Conservation (phyloP, 2,329 filamentous ascomycete species). For the Ophiosphaerella korrae region DNA sequence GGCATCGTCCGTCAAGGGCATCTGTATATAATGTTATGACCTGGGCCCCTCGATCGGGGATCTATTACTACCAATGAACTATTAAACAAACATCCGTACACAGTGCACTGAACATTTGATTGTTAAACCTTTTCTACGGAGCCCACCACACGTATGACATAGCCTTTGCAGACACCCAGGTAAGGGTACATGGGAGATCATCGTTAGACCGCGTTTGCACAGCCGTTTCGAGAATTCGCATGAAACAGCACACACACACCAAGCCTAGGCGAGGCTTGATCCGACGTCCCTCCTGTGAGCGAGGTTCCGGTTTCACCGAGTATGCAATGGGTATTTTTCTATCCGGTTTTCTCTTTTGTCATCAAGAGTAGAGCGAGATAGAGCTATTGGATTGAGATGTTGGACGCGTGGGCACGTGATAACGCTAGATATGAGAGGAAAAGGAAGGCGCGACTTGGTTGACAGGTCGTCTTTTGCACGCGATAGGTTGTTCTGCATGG, state of each 20-base stretch:
- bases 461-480: background rate
- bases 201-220: background rate
- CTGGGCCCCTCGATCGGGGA: background rate
- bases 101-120: background rate
- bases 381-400: too few species aligned
- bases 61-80: too few species aligned
- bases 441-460: constrained; percentile 6
- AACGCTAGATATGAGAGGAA: background rate
- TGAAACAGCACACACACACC: background rate
- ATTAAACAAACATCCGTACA: background rate
- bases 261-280: background rate
- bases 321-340: background rate
- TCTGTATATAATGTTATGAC: background rate
- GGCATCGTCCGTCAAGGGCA: background rate
- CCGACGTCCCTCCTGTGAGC: background rate
- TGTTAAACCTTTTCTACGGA: too few species aligned
- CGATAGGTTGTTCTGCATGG: too few species aligned
- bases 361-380: too few species aligned
- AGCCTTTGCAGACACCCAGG: too few species aligned
- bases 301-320: background rate
- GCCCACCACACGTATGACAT: too few species aligned
- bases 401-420: constrained; percentile 4
- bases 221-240: background rate
- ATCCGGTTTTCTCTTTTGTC: too few species aligned
- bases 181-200: too few species aligned